Evolutionary conservation across 306 rosid genomes (phyloP), one percentile per base, ranked within the genome.

Genomic region (Cucumis cinereus): DNA sequence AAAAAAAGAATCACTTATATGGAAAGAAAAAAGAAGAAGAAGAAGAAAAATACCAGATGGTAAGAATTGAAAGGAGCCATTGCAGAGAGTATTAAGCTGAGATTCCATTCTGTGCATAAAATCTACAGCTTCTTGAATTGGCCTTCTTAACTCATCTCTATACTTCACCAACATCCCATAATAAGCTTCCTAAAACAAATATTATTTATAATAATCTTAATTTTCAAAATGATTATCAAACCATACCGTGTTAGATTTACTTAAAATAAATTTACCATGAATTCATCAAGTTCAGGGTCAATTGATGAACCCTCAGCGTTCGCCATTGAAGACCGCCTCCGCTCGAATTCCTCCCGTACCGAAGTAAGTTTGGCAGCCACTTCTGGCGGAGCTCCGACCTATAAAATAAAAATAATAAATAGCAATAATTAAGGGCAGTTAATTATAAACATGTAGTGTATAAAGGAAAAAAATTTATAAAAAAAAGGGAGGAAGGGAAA

Each of bases 211-310:
- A 45, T 45, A 45, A 45, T 3, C 17, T 45, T 13, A 45, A 45
- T 45, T 45, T 45, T 45, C 16, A 12, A 45, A 45, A 45, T 11
- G 16, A 13, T 45, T 45, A 45, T 11, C 3, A 43, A 30, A 30
- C 35, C 35, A 30, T 2, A 11, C 3, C 4, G 52, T 43, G 7
- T 6, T 43, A 43, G 7, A 43, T 43, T 43, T 30, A 41, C 47
- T 41, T 14, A 0, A 50, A 16, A 16, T 50, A 15, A 16, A 50
- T 19, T 45, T 79, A 94, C 99, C 97, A 94, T 94, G 85, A 94
- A 94, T 76, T 90, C 97, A 58, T 94, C 99, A 47, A 94, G 97
- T 78, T 94, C 99, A 55, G 96, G 99, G 77, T 94, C 99, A 79
- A 87, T 88, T 0, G 87, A 84, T 0, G 87, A 84, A 81, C 64